These are phyloP conservation scores for Cudoniella acicularis DNA, from an alignment of 495 filamentous ascomycete genomes.

Conservation along the genomic window DNA sequence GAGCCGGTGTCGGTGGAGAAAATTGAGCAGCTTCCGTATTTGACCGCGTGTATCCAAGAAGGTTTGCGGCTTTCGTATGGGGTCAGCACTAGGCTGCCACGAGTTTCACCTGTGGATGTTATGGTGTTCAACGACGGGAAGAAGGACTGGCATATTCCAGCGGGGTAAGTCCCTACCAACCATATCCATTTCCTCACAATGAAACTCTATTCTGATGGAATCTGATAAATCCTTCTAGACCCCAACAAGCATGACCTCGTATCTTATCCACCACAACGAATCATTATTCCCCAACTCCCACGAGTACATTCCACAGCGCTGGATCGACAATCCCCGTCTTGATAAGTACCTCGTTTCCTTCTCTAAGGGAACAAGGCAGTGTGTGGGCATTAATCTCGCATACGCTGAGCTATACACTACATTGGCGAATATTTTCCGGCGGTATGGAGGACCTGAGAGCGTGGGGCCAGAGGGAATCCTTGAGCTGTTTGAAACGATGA, in stretches of 20 bases:
- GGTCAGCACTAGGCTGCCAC: slow-evolving; percentile 24
- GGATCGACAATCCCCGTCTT: slow-evolving; percentile 32
- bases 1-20: background rate
- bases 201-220: slow-evolving; percentile 8
- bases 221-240: slow-evolving; percentile 19
- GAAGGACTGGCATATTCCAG: slow-evolving; percentile 28
- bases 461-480: background rate
- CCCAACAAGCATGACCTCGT: slow-evolving; percentile 37
- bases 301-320: slow-evolving; percentile 47
- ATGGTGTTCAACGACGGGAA: slow-evolving; percentile 24
- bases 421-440: slow-evolving; percentile 31
- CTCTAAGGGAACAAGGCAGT: slow-evolving; percentile 42
- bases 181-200: slow-evolving; percentile 42
- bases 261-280: slow-evolving; percentile 37
- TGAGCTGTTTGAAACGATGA: slow-evolving; percentile 15
- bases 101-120: slow-evolving; percentile 28
- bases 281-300: slow-evolving; percentile 44
- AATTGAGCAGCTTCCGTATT: slow-evolving; percentile 43
- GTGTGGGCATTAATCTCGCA: slow-evolving; percentile 48
- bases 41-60: slow-evolving; percentile 41
- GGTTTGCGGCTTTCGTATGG: slow-evolving; percentile 39
- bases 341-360: slow-evolving; percentile 47
- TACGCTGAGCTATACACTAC: slow-evolving; percentile 39
- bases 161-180: slow-evolving; percentile 38
- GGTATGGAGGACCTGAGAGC: slow-evolving; percentile 18